These are phyloP conservation scores for Reticulascus tulasneorum DNA, from an alignment of 2,329 filamentous ascomycete genomes.

Conservation along the genomic window DNA sequence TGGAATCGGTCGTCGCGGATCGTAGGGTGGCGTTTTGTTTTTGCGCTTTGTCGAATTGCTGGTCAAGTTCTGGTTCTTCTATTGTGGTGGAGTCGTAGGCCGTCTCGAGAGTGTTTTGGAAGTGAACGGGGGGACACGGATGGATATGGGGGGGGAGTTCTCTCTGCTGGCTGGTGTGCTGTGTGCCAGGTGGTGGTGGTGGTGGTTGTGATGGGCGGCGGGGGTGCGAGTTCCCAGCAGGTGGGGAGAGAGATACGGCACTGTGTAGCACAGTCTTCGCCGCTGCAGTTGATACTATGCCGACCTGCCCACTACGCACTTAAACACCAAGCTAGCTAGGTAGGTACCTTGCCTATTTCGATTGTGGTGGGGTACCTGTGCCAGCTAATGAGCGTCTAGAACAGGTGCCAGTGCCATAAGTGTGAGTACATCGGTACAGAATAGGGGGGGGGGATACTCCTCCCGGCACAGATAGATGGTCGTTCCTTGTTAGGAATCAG, in stretches of 20 bases:
- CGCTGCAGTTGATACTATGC: not conserved
- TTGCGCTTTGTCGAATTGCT: constrained; percentile 10
- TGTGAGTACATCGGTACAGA: no score
- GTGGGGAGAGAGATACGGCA: not conserved
- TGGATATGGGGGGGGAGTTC: constrained; percentile 12
- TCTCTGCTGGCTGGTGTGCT: not conserved
- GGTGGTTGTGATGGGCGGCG: no score
- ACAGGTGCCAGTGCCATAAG: no score
- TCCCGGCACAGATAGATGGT: no score
- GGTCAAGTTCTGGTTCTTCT: constrained; percentile 5
- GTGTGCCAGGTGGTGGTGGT: not conserved
- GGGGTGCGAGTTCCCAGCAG: no score
- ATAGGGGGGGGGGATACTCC: no score
- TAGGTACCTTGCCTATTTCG: no score
- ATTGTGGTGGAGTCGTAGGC: constrained; percentile 8
- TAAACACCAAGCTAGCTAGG: no score
- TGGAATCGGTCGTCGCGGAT: constrained; percentile 1
- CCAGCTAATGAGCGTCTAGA: no score
- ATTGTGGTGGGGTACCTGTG: no score
- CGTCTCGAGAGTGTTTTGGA: constrained; percentile 21
- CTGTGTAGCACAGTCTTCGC: not conserved
- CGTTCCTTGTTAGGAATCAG: no score
- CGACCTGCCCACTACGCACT: no score
- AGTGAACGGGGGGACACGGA: constrained; percentile 12
- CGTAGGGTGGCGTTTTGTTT: constrained; percentile 6